Percentiles rank a stretch among this genome's conserved stretches.
These are phyloP conservation scores for sorghum (Sorghum bicolor) DNA, from an alignment of 176 grass and related monocot species.

Conservation along the genomic window Sorghum_bicolor_NCBIv3 NC_012878.2:4309501-4310000, in stretches of 20 bases:
- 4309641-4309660: neutral
- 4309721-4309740: neutral
- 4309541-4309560: conserved; percentile 65
- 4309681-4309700: neutral
- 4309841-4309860: conserved; percentile 24
- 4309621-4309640: neutral
- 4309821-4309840: conserved; percentile 30
- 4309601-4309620: neutral
- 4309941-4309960: neutral
- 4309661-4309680: conserved; percentile 1
- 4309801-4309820: conserved; percentile 32
- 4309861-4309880: neutral
- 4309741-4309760: neutral
- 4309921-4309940: conserved; percentile 2
- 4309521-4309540: conserved; percentile 75
- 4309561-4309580: conserved; percentile 7
- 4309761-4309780: conserved; percentile 10
- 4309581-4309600: neutral
- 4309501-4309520: conserved; percentile 74
- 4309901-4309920: conserved; percentile 24
- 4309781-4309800: conserved; percentile 12
- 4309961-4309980: neutral
- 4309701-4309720: conserved; percentile 12
- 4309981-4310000: neutral
- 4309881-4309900: conserved; percentile 36